Percentiles rank a stretch among this genome's conserved stretches.
Evolutionary conservation across 106 monocot species (phyloP).

Genomic region (Posidonia australis): DNA sequence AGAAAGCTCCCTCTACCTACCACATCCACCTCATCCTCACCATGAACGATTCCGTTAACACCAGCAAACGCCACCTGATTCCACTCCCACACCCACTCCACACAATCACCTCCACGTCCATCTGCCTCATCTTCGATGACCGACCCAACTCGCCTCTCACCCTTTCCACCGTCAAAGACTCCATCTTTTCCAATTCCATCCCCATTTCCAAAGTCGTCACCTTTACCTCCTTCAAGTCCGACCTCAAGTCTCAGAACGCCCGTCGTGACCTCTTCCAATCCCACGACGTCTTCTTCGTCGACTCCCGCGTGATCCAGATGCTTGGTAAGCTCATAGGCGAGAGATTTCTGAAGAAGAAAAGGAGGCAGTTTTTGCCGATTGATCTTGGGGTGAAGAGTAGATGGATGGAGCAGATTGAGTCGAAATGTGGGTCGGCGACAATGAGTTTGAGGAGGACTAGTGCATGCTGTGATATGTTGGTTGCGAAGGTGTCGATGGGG

Average conservation of each 20-base stretch:
- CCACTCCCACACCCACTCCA: constrained; percentile 30
- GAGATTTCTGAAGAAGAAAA: constrained; percentile 4
- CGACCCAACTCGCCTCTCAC: neutral
- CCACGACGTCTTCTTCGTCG: neutral
- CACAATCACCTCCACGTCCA: neutral
- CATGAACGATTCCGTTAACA: neutral
- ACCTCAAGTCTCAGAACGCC: neutral
- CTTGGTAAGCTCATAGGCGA: neutral
- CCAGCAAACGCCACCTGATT: constrained; percentile 18
- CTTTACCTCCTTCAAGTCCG: neutral
- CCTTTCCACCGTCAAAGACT: neutral
- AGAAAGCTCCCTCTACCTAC: neutral
- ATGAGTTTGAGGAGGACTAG: neutral
- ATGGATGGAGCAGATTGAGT: constrained; percentile 10
- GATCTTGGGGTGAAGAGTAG: neutral
- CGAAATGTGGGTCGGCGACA: neutral
- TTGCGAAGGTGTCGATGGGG: neutral
- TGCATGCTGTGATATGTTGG: neutral
- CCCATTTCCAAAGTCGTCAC: neutral
- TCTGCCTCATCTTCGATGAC: constrained; percentile 7
- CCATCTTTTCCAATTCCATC: neutral
- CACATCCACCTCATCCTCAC: constrained; percentile 1
- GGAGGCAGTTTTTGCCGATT: neutral
- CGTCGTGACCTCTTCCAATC: constrained; percentile 1
- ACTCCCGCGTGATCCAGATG: neutral